A percentile compares a stretch with the other conserved stretches of the same genome.
These are phyloP conservation scores for Tilletia caries DNA, from an alignment of 1,284 basidiomycete species.

Conservation along the genomic window DNA sequence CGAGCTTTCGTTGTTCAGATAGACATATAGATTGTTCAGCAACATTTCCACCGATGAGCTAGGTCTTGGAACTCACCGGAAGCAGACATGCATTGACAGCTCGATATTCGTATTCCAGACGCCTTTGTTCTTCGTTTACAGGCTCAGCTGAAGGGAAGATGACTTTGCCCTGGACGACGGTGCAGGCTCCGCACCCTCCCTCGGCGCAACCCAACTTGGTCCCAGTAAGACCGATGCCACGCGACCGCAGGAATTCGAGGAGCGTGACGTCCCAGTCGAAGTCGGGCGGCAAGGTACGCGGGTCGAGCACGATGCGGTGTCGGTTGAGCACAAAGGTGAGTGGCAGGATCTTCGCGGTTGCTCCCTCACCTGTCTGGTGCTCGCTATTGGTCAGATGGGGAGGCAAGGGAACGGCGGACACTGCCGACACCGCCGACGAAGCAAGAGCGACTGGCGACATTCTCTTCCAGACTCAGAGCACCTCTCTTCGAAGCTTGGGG, in stretches of 20 bases:
- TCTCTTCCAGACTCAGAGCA: too few species aligned
- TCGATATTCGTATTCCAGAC: slow-evolving; percentile 40
- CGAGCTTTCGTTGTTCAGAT: slow-evolving; percentile 13
- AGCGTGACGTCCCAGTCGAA: slow-evolving; percentile 48
- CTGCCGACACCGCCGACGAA: neutral
- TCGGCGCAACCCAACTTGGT: slow-evolving; percentile 55
- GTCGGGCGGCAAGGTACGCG: slow-evolving; percentile 21
- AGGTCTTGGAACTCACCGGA: slow-evolving; percentile 26
- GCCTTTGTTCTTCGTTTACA: slow-evolving; percentile 23
- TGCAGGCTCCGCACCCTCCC: slow-evolving; percentile 54
- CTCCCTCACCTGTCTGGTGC: too few species aligned
- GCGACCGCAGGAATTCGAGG: slow-evolving; percentile 52
- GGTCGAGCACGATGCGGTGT: slow-evolving; percentile 32
- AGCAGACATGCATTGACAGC: slow-evolving; percentile 55
- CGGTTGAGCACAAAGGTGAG: slow-evolving; percentile 41
- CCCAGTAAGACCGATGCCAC: slow-evolving; percentile 49
- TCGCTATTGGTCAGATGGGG: neutral
- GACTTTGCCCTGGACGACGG: slow-evolving; percentile 45
- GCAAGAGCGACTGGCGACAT: too few species aligned
- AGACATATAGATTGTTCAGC: neutral
- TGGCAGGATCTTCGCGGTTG: neutral
- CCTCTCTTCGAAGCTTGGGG: too few species aligned
- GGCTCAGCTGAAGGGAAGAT: neutral
- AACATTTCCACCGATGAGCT: too few species aligned
- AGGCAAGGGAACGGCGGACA: neutral